Evolutionary conservation across 768 basidiomycete species (phyloP).

Genomic region (Tubosaeta sp.): DNA sequence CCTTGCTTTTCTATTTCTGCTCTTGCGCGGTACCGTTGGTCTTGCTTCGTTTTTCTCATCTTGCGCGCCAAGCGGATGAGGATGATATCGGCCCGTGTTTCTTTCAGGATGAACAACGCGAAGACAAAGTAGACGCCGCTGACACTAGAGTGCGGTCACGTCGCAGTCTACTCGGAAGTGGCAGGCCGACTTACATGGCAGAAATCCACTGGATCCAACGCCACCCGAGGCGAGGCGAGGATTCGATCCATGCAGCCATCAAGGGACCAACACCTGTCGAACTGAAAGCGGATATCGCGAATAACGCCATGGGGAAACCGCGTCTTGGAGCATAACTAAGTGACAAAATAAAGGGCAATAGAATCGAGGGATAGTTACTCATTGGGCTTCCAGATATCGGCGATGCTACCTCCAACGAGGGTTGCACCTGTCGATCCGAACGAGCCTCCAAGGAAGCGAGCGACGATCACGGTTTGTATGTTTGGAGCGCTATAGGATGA

Average conservation of each 20-base stretch:
- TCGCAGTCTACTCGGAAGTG: not conserved
- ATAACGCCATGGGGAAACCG: constrained; percentile 74
- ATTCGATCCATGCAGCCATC: constrained; percentile 63
- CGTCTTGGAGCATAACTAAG: constrained; percentile 43
- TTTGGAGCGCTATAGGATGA: constrained; percentile 32
- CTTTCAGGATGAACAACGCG: constrained; percentile 55
- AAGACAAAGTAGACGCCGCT: constrained; percentile 47
- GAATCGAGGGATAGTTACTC: constrained; percentile 39
- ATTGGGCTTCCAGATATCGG: constrained; percentile 61
- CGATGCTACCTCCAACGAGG: constrained; percentile 72
- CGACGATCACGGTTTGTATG: constrained; percentile 61
- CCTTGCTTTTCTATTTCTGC: constrained; percentile 60
- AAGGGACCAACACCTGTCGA: constrained; percentile 64
- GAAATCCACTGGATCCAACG: constrained; percentile 85
- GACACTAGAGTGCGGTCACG: constrained; percentile 35
- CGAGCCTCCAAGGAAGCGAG: constrained; percentile 60
- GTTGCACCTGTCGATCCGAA: constrained; percentile 68
- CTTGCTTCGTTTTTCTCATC: constrained; percentile 60
- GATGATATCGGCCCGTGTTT: constrained; percentile 72
- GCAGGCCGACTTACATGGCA: constrained; percentile 43
- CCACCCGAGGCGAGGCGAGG: constrained; percentile 57
- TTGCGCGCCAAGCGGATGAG: constrained; percentile 60
- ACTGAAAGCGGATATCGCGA: constrained; percentile 55
- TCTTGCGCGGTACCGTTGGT: constrained; percentile 56
- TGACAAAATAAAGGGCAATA: not conserved